Base-by-base conservation (phyloP, 495 filamentous ascomycete species). In the Podospora sp. region DNA sequence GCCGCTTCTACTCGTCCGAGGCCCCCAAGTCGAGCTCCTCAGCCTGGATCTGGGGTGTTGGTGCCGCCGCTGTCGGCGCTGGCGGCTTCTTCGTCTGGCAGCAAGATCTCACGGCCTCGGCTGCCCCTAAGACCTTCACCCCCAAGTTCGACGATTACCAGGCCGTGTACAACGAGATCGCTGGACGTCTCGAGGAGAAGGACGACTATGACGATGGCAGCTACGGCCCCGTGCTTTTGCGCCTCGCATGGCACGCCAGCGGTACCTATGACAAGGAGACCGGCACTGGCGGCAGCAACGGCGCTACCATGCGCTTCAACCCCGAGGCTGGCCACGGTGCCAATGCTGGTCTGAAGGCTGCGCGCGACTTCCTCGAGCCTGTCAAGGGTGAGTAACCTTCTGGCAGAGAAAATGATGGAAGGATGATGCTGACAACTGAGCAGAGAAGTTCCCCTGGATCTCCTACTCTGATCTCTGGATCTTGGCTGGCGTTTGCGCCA, bases 151-250 rank as follows among this genome's bases (percentile, higher is more conserved):
- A 88, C 65, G 93, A 99, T 78, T 99, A 97, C 83, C 93, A 97
- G 86, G 90, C 91, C 81, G 93, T 97, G 68, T 99, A 99, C 81
- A 88, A 97, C 73, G 90, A 89, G 75, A 88, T 99, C 73, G 93
- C 95, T 46, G 79, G 82, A 72, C 80, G 82, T 35, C 81, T 99
- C 55, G 89, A 93, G 78, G 90, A 96, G 80, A 87, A 95, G 73
- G 92, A 95, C 68, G 92, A 97, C 66, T 97, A 97, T 74, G 95
- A 97, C 76, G 94, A 99, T 79, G 95, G 95, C 70, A 93, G 90
- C 82, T 99, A 96, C 75, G 95, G 92, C 64, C 95, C 95, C 33
- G 94, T 96, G 62, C 82, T 96, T 57, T 80, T 96, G 49, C 88
- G 92, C 74, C 86, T 96, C 72, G 92, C 91, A 60, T 96, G 92